Evolutionary conservation across 192 early-diverging fungal species (phyloP).

Genomic region (Fimicolochytrium jonesii): DNA sequence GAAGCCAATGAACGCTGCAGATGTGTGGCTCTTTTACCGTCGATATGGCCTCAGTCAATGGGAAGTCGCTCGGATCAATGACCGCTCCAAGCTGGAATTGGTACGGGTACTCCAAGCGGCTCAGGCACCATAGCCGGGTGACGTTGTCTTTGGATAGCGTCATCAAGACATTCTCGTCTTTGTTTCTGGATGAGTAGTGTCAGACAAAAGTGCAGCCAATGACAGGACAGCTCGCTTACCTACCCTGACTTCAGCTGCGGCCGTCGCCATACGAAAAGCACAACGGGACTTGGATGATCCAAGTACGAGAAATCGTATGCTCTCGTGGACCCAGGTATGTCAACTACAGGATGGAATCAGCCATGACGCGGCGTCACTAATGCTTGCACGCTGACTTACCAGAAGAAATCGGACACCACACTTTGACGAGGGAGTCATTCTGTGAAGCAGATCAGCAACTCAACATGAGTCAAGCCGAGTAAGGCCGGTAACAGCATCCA

Average conservation of each 20-base stretch:
- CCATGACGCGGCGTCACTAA: not conserved
- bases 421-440: slow-evolving; percentile 62
- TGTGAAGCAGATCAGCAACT: slow-evolving; percentile 15
- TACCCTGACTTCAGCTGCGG: slow-evolving; percentile 17
- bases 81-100: slow-evolving; percentile 63
- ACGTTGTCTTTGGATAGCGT: slow-evolving; percentile 68
- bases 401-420: slow-evolving; percentile 47
- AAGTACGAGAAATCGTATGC: slow-evolving; percentile 63
- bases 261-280: slow-evolving; percentile 61
- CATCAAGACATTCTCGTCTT: slow-evolving; percentile 45
- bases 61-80: slow-evolving; percentile 63
- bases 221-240: not conserved
- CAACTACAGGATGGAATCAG: not conserved
- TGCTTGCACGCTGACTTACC: not conserved
- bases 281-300: slow-evolving; percentile 59
- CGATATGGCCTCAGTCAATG: slow-evolving; percentile 30
- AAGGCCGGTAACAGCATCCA: not conserved
- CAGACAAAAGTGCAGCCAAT: not conserved
- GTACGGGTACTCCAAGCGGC: slow-evolving; percentile 37
- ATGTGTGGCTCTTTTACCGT: not conserved
- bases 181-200: not conserved
- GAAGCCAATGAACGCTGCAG: slow-evolving; percentile 36
- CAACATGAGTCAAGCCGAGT: not conserved
- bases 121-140: slow-evolving; percentile 67
- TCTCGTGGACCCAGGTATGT: slow-evolving; percentile 12